Conservation (phyloP, 371 early-diverging fungal genomes). For the Apophysomyces ossiformis region DNA sequence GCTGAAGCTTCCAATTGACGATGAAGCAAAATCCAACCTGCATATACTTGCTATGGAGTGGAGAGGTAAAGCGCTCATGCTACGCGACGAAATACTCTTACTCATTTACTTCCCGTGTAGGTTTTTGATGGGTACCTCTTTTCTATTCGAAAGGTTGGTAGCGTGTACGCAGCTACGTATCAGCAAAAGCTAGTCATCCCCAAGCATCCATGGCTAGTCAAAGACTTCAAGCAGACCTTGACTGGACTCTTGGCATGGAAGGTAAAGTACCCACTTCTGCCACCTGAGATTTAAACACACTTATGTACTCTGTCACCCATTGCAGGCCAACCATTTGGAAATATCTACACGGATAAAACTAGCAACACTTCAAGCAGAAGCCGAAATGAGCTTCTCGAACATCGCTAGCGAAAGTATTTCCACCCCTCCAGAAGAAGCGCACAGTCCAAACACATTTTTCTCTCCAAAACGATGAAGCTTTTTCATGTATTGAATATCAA, state of each 20-base stretch:
- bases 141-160: no score
- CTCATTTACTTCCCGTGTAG: no score
- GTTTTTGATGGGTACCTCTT: no score
- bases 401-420: slow-evolving; percentile 1
- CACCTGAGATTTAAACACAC: background rate
- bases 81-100: no score
- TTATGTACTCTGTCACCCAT: background rate
- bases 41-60: no score
- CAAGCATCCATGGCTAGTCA: background rate
- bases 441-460: slow-evolving; percentile 1
- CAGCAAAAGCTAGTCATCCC: background rate
- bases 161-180: background rate
- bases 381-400: slow-evolving; percentile 6
- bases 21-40: no score
- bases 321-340: background rate
- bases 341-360: background rate
- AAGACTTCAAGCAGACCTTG: background rate
- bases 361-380: background rate
- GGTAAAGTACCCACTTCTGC: background rate
- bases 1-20: no score
- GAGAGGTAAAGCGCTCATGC: no score
- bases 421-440: background rate
- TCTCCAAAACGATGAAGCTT: background rate
- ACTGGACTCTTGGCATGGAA: slow-evolving; percentile 1
- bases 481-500: background rate